These are phyloP conservation scores for Alnus rubra DNA, from an alignment of 306 rosid genomes.

Conservation along the genomic window DNA sequence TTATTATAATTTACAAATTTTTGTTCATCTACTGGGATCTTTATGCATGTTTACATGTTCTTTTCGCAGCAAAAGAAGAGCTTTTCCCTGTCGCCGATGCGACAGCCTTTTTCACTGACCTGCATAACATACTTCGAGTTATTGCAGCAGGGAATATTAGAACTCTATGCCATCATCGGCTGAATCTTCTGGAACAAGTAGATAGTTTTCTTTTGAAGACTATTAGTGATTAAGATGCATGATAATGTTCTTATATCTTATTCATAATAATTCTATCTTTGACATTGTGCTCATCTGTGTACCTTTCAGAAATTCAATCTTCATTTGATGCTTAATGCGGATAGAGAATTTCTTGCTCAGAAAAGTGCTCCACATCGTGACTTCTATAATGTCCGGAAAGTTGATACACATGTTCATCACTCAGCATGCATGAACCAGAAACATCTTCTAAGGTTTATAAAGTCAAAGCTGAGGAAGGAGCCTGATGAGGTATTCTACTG, in stretches of 20 bases:
- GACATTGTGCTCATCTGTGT: slow-evolving; percentile 29
- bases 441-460: slow-evolving; percentile 93
- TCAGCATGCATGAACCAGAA: slow-evolving; percentile 99
- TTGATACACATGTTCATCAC: slow-evolving; percentile 98
- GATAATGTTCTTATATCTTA: slow-evolving; percentile 17
- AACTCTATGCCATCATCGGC: slow-evolving; percentile 91
- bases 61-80: slow-evolving; percentile 75
- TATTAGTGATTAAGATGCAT: slow-evolving; percentile 25
- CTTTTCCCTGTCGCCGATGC: slow-evolving; percentile 98
- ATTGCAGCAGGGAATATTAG: slow-evolving; percentile 95
- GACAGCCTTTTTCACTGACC: slow-evolving; percentile 93
- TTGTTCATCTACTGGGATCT: slow-evolving; percentile 10
- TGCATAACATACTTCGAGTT: slow-evolving; percentile 91
- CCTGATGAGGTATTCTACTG: slow-evolving; percentile 84
- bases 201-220: slow-evolving; percentile 23
- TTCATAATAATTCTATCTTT: slow-evolving; percentile 21
- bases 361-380: slow-evolving; percentile 99
- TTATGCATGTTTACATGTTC: slow-evolving; percentile 19
- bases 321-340: slow-evolving; percentile 99
- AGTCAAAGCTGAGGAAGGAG: slow-evolving; percentile 98
- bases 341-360: slow-evolving; percentile 93
- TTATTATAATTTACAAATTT: slow-evolving; percentile 14
- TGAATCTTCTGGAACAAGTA: slow-evolving; percentile 97
- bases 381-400: slow-evolving; percentile 96
- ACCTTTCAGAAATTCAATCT: slow-evolving; percentile 91